Conservation (phyloP, 2,329 filamentous ascomycete species). For the Verticillium nonalfalfae region DNA sequence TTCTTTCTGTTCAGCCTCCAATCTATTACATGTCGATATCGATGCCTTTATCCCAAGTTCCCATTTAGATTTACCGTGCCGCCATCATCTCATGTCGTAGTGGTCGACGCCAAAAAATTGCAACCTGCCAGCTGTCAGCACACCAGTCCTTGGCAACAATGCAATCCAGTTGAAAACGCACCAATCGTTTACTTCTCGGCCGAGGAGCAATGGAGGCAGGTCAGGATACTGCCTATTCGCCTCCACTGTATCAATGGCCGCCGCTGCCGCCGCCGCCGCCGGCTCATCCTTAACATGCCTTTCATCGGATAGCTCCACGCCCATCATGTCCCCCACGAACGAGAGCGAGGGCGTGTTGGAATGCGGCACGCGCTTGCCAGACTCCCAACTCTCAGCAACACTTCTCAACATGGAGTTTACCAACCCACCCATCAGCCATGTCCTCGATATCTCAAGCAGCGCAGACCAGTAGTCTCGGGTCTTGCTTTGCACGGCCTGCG, state of each 20-base stretch:
- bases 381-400: constrained; percentile 84
- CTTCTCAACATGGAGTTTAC: constrained; percentile 95
- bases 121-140: background rate
- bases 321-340: too few relatives aligned
- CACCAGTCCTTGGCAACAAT: background rate
- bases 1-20: too few relatives aligned
- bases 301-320: too few relatives aligned
- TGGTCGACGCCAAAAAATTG: background rate
- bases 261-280: too few relatives aligned
- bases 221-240: background rate
- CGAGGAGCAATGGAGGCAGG: background rate
- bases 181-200: background rate
- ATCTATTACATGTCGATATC: too few relatives aligned
- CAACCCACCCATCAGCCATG: constrained; percentile 98
- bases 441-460: constrained; percentile 87
- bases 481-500: constrained; percentile 80
- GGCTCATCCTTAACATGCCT: too few relatives aligned
- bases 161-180: background rate
- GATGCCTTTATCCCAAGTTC: too few relatives aligned
- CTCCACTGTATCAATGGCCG: background rate
- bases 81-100: too few relatives aligned
- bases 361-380: too few relatives aligned
- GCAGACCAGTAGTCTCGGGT: constrained; percentile 85
- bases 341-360: background rate
- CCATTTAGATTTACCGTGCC: too few relatives aligned